These are phyloP conservation scores for Phaeomoniella chlamydospora DNA, from an alignment of 2,329 filamentous ascomycete genomes.

Conservation along the genomic window DNA sequence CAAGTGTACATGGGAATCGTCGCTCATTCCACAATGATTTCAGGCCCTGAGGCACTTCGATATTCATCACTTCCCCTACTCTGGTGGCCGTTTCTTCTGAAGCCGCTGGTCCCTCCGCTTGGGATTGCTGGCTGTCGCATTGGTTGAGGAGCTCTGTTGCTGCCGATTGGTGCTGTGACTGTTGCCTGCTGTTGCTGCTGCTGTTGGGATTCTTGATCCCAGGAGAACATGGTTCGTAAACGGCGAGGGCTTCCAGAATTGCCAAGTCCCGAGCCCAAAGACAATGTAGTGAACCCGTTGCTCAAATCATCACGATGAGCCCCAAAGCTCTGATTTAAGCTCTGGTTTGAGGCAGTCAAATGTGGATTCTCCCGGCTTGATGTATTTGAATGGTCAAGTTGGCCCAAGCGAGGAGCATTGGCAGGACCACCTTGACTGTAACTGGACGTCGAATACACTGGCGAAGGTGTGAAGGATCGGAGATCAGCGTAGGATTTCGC, in stretches of 20 bases:
- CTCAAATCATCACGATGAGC: slow-evolving; percentile 26
- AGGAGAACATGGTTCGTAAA: slow-evolving; percentile 46
- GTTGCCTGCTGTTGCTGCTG: slow-evolving; percentile 9
- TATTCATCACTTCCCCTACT: slow-evolving; percentile 43
- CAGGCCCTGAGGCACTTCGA: slow-evolving; percentile 41
- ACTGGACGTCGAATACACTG: slow-evolving; percentile 76
- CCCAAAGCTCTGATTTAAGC: neutral
- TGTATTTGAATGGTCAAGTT: slow-evolving; percentile 4
- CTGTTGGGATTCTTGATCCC: slow-evolving; percentile 23
- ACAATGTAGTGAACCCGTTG: slow-evolving; percentile 48
- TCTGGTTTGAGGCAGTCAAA: neutral
- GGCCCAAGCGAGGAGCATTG: slow-evolving; percentile 46
- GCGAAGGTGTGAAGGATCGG: slow-evolving; percentile 87
- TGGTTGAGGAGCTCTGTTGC: slow-evolving; percentile 45
- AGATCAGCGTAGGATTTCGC: slow-evolving; percentile 96
- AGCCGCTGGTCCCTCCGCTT: slow-evolving; percentile 41
- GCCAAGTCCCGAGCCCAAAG: slow-evolving; percentile 26
- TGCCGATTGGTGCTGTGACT: slow-evolving; percentile 44
- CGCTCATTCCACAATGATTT: slow-evolving; percentile 43
- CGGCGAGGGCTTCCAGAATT: slow-evolving; percentile 38
- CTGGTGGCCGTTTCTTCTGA: slow-evolving; percentile 48
- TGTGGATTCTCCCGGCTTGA: neutral
- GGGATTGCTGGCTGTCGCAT: slow-evolving; percentile 49
- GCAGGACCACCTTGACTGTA: slow-evolving; percentile 57
- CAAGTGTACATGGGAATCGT: slow-evolving; percentile 29